Evolutionary conservation across 176 grass and related monocot species (phyloP), one percentile per base, ranked within the genome.

Genomic region (Themeda triandra): DNA sequence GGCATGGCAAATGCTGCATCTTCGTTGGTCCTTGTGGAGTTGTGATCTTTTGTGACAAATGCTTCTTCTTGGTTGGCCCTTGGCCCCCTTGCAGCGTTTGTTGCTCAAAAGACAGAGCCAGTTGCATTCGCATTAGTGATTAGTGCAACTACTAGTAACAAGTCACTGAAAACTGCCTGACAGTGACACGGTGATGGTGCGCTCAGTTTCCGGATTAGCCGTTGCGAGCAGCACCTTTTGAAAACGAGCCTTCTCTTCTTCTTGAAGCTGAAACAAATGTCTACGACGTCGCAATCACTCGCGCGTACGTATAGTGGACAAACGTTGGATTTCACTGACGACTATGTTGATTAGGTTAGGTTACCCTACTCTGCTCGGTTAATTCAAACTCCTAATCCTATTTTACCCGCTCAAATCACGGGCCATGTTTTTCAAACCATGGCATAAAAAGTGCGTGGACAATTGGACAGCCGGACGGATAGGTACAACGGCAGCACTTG

Each of bases 321-420:
- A 63, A 53, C 30, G 0, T 31, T 7, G 18, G 33, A 32, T 79
- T 88, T 44, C 74, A 54, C 74, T 54, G 24, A 24, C 23, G 12
- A 45, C 11, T 14, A 6, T 15, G 14, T 3, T 36, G 21, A 31
- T 80, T 80, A 48, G 21, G 44, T 79, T 79, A 48, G 60, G 82
- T 80, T 23, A 71, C 69, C 69, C 18, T 69, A 85, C 82, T 14
- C 4, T 33, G n/a, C n/a, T 4, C 4, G 54, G 56, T 64, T 28
- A 9, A 39, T 84, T 84, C 82, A 84, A 75, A 83, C 29, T 60
- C 28, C 59, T 80, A 73, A 25, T 30, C 17, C 12, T 45, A 60
- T 4, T 15, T 80, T 18, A 30, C 36, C 28, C 37, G 3, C 25
- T 60, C 51, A 46, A 82, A 75, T 45, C 10, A 5, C 7, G 0